These are phyloP conservation scores for Decorospora gaudefroyi DNA, from an alignment of 2,329 filamentous ascomycete species.

Conservation along the genomic window DNA sequence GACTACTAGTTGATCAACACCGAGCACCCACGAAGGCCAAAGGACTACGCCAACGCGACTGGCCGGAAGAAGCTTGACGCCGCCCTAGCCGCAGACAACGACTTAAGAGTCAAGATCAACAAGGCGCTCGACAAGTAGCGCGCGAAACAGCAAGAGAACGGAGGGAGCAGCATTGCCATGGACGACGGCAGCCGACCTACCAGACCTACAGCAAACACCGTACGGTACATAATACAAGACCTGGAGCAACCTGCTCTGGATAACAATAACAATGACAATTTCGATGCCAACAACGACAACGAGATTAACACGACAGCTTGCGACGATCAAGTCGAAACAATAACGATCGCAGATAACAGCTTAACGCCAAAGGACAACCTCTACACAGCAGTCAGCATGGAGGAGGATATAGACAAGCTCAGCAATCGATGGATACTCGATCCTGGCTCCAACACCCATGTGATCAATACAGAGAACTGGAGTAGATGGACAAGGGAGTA, in stretches of 20 bases:
- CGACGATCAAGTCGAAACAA: background rate
- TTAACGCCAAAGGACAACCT: background rate
- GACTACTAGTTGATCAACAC: background rate
- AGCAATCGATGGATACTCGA: background rate
- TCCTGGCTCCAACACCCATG: background rate
- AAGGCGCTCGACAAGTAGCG: background rate
- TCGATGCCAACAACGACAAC: no score
- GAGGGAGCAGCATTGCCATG: background rate
- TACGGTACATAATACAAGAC: background rate
- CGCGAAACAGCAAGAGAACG: background rate
- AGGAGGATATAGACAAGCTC: background rate
- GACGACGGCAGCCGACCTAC: background rate
- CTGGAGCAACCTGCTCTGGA: background rate
- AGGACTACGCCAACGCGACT: background rate
- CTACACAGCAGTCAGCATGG: background rate
- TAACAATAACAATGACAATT: background rate
- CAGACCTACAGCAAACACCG: background rate
- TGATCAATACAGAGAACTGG: background rate
- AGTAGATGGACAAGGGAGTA: background rate
- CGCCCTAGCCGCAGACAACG: background rate
- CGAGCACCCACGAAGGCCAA: background rate
- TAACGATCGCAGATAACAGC: background rate
- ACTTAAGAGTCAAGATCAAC: background rate
- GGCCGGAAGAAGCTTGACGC: background rate
- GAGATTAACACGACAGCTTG: background rate